Percentiles rank a stretch among this genome's conserved stretches.
Conservation (phyloP, 768 basidiomycete genomes). For the Auricularia sp. region DNA sequence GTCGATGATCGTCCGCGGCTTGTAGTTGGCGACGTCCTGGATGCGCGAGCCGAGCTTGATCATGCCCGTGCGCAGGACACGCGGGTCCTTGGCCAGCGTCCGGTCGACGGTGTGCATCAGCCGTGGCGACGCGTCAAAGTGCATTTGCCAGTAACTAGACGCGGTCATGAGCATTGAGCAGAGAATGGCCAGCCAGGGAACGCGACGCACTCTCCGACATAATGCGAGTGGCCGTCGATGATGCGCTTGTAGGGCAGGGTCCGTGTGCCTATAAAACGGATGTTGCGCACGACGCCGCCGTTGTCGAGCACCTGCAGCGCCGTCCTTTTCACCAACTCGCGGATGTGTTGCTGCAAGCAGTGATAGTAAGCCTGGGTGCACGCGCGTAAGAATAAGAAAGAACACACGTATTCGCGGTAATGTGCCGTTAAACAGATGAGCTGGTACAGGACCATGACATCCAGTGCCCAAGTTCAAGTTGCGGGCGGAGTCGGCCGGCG, state of each 20-base stretch:
- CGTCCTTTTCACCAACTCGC: constrained; percentile 59
- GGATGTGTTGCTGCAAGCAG: constrained; percentile 51
- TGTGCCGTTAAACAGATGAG: constrained; percentile 77
- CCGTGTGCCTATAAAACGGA: constrained; percentile 65
- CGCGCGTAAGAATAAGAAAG: constrained; percentile 16
- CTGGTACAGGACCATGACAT: constrained; percentile 76
- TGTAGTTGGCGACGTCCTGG: constrained; percentile 45
- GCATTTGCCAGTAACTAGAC: constrained; percentile 77
- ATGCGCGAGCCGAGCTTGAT: constrained; percentile 67
- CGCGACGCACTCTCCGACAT: constrained; percentile 63
- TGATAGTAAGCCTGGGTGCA: background rate
- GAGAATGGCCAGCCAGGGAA: background rate
- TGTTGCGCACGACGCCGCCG: constrained; percentile 73
- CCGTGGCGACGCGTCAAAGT: constrained; percentile 78
- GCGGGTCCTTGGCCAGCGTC: constrained; percentile 67
- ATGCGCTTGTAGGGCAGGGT: constrained; percentile 68
- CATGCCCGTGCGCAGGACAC: constrained; percentile 74
- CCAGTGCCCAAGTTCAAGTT: no score
- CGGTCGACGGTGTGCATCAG: constrained; percentile 53
- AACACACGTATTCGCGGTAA: constrained; percentile 53
- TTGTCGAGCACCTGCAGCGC: constrained; percentile 60
- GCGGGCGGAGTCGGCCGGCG: no score
- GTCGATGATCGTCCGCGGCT: background rate
- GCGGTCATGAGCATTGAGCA: background rate
- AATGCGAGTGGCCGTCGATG: constrained; percentile 44